Percentiles rank a stretch among this genome's conserved stretches.
phyloP scores from a whole-genome alignment of 2,329 filamentous ascomycete genomes.

The Daldinia sp. region DNA sequence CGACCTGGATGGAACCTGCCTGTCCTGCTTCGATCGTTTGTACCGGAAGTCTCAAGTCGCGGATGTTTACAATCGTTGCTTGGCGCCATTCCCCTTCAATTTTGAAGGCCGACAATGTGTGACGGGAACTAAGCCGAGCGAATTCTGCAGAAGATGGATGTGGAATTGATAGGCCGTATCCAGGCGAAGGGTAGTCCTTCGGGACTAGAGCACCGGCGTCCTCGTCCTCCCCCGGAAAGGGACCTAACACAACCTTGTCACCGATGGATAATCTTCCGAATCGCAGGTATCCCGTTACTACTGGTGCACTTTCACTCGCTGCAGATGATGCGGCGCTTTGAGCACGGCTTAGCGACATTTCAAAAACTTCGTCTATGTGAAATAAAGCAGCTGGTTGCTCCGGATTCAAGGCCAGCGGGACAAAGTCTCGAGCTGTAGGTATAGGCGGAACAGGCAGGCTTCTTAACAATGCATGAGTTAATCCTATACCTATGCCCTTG shows the following conservation, averaged over 20 bases:
- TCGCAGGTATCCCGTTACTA: slow-evolving; percentile 86
- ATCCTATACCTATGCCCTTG: slow-evolving; percentile 81
- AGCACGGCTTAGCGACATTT: slow-evolving; percentile 70
- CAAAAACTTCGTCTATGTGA: slow-evolving; percentile 91
- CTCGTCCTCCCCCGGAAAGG: slow-evolving; percentile 70
- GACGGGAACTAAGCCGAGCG: slow-evolving; percentile 60
- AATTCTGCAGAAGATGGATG: slow-evolving; percentile 64
- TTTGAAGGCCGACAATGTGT: slow-evolving; percentile 59
- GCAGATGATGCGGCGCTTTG: slow-evolving; percentile 46
- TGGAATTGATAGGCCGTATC: slow-evolving; percentile 60
- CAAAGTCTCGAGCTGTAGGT: slow-evolving; percentile 62
- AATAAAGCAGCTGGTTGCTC: slow-evolving; percentile 74
- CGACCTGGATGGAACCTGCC: slow-evolving; percentile 86
- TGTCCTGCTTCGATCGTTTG: slow-evolving; percentile 79
- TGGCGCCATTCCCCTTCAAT: slow-evolving; percentile 77
- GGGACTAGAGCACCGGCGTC: slow-evolving; percentile 52
- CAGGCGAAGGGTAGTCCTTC: slow-evolving; percentile 58
- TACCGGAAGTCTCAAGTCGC: slow-evolving; percentile 86
- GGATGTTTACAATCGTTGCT: slow-evolving; percentile 83
- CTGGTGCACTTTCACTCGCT: slow-evolving; percentile 52
- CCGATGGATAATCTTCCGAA: slow-evolving; percentile 81
- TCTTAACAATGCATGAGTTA: slow-evolving; percentile 82
- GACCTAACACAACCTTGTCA: slow-evolving; percentile 80
- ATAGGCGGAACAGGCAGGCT: slow-evolving; percentile 73
- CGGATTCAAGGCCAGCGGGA: slow-evolving; percentile 64